A percentile compares a stretch with the other conserved stretches of the same genome.
Evolutionary conservation across 352 stramenopile genomes (phyloP).

Genomic region (Phytophthora melonis): DNA sequence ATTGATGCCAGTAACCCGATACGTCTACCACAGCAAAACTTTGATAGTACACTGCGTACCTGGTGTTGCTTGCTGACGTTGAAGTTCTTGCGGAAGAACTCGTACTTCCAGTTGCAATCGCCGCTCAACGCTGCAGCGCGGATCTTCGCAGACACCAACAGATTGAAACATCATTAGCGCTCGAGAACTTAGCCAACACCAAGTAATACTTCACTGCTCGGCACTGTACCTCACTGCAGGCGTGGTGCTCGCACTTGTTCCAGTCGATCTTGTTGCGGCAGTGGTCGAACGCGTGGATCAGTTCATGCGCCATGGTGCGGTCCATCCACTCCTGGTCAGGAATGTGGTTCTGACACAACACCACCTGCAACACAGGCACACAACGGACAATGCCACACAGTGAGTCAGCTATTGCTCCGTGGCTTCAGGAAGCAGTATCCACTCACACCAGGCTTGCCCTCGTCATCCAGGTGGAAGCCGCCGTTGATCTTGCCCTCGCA

Average conservation of each 20-base stretch:
- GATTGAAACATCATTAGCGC: not conserved
- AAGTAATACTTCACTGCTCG: not conserved
- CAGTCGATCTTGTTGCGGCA: constrained; percentile 94
- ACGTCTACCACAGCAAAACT: not conserved
- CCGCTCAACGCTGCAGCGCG: constrained; percentile 84
- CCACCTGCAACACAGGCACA: constrained; percentile 46
- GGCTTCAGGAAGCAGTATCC: not conserved
- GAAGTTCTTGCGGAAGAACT: constrained; percentile 93
- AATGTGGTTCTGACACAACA: constrained; percentile 93
- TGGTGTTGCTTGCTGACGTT: constrained; percentile 91
- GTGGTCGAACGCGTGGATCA: constrained; percentile 95
- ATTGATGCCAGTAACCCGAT: not conserved
- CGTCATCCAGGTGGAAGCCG: constrained; percentile 85
- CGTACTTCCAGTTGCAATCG: constrained; percentile 93
- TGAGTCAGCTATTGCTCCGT: not conserved
- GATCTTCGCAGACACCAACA: constrained; percentile 42
- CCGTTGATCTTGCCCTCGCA: constrained; percentile 90
- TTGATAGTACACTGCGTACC: constrained; percentile 14
- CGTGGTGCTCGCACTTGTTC: constrained; percentile 93
- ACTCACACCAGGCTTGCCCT: constrained; percentile 71
- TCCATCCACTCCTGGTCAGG: constrained; percentile 93
- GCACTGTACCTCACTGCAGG: constrained; percentile 88
- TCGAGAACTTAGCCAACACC: not conserved
- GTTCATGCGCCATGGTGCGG: constrained; percentile 92
- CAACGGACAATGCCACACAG: not conserved